Conservation (phyloP, 2,329 filamentous ascomycete species). For the Trichophyton verrucosum region DNA sequence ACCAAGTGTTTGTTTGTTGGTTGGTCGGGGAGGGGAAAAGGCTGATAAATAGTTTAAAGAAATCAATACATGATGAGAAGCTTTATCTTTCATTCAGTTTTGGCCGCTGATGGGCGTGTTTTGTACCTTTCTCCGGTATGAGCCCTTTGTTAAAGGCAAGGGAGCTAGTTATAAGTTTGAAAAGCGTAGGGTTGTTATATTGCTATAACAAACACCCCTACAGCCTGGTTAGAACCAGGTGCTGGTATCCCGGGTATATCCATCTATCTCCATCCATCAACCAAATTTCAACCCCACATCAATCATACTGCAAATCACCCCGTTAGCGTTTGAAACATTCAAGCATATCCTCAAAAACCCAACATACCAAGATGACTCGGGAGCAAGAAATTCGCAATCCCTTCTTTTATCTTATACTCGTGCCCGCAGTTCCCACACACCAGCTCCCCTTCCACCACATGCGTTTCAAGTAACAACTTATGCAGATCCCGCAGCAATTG, state of each 20-base stretch:
- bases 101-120: no score
- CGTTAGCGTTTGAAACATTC: neutral
- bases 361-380: conserved; percentile 65
- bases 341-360: neutral
- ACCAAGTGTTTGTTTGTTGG: neutral
- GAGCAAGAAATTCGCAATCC: conserved; percentile 89
- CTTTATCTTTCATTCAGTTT: neutral
- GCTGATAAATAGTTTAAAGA: neutral
- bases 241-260: neutral
- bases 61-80: neutral
- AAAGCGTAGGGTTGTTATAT: no score
- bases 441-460: conserved; percentile 75
- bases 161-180: no score
- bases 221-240: no score
- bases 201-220: no score
- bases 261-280: neutral
- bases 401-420: conserved; percentile 88
- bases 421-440: conserved; percentile 86
- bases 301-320: neutral
- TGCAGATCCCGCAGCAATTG: conserved; percentile 68
- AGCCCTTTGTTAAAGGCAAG: no score
- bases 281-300: neutral
- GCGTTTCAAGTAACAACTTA: conserved; percentile 72
- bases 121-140: no score
- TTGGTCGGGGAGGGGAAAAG: neutral